These are phyloP conservation scores for Chaetomium sp. DNA, from an alignment of 2,329 filamentous ascomycete genomes.

Conservation along the genomic window DNA sequence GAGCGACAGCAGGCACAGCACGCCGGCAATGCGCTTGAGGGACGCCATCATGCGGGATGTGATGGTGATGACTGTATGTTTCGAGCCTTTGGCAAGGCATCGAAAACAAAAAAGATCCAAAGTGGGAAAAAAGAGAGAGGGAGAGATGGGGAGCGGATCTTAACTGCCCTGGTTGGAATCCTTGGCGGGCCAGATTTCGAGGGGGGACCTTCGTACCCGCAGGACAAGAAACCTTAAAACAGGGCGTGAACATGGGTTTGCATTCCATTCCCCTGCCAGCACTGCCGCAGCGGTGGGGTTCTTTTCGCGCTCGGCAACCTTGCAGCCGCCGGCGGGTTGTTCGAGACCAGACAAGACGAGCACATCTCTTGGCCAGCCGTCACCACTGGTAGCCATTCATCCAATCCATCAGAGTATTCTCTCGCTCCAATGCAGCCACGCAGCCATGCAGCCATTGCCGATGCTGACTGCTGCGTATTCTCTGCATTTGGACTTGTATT, in stretches of 20 bases:
- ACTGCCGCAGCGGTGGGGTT: slow-evolving; percentile 28
- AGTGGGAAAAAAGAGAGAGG: neutral
- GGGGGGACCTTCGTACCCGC: neutral
- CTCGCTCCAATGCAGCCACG: neutral
- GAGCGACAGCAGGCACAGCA: slow-evolving; percentile 28
- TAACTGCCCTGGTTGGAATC: neutral
- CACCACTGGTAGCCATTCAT: neutral
- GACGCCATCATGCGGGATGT: slow-evolving; percentile 23
- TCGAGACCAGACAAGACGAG: slow-evolving; percentile 1
- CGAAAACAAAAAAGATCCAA: neutral
- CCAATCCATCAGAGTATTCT: neutral
- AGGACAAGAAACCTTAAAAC: slow-evolving; percentile 19
- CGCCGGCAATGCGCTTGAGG: slow-evolving; percentile 23
- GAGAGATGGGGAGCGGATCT: neutral
- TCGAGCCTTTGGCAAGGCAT: slow-evolving; percentile 1
- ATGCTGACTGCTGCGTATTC: neutral
- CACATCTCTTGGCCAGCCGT: slow-evolving; percentile 3
- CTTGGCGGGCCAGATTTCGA: neutral
- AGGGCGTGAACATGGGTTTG: slow-evolving; percentile 11
- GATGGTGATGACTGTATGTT: neutral
- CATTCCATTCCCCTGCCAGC: slow-evolving; percentile 17
- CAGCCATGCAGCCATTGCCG: neutral
- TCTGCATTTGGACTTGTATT: neutral
- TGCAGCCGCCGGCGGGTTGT: slow-evolving; percentile 23
- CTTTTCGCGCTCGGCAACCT: slow-evolving; percentile 4